Evolutionary conservation across 306 rosid genomes (phyloP), one percentile per base, ranked within the genome.

Genomic region (Rubus parviflorus): DNA sequence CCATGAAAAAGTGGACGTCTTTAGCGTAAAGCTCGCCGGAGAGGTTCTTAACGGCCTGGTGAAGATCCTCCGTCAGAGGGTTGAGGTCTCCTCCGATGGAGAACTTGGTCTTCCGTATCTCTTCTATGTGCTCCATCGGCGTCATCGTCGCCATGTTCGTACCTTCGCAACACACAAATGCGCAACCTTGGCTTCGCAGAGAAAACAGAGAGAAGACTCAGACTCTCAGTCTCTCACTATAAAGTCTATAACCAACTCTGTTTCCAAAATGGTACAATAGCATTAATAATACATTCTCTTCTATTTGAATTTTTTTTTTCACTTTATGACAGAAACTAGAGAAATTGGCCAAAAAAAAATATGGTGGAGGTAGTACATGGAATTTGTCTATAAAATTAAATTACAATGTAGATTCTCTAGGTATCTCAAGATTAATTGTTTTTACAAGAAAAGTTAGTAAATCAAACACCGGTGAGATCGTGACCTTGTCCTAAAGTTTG

Each of bases 1-100:
- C 96, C 96, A 91, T 87, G n/a, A 89, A 85, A 47, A 91, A 90
- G 69, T 90, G 93, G 46, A 88, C 88, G 53, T 87, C 93, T 57
- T 82, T 88, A 40, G 90, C 84, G 52, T 91, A 91, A 15, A 91
- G 90, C 41, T 91, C 91, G 0, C 88, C 87, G 0, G 90, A 89
- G 53, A 91, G 89, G 72, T 84, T 79, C 70, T 72, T 82, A 2
- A 86, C 85, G 0, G 91, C 88, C 30, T 85, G 88, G 51, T 88
- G 93, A 25, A 90, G 82, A 22, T 89, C 90, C 57, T 73, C 78
- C 6, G 77, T 57, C 52, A 87, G 40, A 4, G 89, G 88, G 60
- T 89, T 87, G 2, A 43, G 56, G 4, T 45, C 35, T 16, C 75
- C 83, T 38, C 96, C 91, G 11, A 91, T 91, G 3, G 81, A 89